Evolutionary conservation across 2,329 filamentous ascomycete genomes (phyloP).

Genomic region (Ciborinia camelliae): DNA sequence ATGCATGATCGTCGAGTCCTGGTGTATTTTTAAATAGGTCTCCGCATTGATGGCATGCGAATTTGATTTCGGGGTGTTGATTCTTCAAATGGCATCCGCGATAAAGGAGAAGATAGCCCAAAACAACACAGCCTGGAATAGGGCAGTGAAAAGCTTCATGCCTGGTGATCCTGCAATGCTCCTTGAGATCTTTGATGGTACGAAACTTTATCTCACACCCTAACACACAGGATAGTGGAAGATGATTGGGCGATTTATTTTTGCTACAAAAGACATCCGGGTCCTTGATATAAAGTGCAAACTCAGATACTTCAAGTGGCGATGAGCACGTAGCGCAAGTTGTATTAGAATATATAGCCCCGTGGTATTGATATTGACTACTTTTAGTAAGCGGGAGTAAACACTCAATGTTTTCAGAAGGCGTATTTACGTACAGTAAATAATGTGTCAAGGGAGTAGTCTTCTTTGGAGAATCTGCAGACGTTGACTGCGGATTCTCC

Average conservation of each 20-base stretch:
- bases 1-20: fast-evolving
- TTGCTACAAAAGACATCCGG: neutral
- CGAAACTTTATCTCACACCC: neutral
- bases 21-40: fast-evolving
- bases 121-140: neutral
- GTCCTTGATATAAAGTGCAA: neutral
- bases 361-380: neutral
- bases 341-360: neutral
- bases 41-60: neutral
- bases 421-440: neutral
- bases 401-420: neutral
- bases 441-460: neutral
- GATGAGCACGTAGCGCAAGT: constrained; percentile 1
- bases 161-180: neutral
- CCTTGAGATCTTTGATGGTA: neutral
- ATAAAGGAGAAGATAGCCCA: fast-evolving
- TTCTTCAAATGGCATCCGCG: fast-evolving
- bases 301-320: neutral
- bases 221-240: neutral
- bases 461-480: no score
- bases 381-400: neutral
- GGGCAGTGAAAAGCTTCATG: neutral
- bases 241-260: neutral
- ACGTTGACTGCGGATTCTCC: no score
- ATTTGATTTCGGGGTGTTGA: fast-evolving